These are phyloP conservation scores for Parafenestella ontariensis DNA, from an alignment of 2,329 filamentous ascomycete genomes.

Conservation along the genomic window DNA sequence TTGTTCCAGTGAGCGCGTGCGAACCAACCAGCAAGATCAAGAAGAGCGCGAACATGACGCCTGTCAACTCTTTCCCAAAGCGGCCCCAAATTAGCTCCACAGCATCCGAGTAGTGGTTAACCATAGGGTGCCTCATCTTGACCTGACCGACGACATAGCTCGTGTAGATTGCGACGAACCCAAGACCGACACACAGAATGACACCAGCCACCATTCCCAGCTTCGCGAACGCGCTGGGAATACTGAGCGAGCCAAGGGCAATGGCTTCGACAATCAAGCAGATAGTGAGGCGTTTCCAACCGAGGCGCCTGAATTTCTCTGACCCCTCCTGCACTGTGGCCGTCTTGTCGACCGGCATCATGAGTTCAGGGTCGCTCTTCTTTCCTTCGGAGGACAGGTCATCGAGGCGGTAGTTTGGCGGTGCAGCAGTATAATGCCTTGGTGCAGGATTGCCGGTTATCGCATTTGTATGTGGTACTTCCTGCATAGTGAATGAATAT, in stretches of 20 bases:
- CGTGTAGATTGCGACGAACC: slow-evolving; percentile 67
- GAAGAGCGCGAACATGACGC: slow-evolving; percentile 60
- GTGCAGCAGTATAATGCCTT: slow-evolving; percentile 13
- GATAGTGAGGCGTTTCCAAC: slow-evolving; percentile 60
- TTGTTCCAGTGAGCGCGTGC: slow-evolving; percentile 74
- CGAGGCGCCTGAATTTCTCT: slow-evolving; percentile 51
- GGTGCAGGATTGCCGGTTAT: slow-evolving; percentile 6
- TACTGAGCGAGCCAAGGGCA: slow-evolving; percentile 56
- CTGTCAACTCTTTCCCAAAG: slow-evolving; percentile 58
- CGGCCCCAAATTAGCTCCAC: slow-evolving; percentile 68
- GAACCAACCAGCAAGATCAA: slow-evolving; percentile 70
- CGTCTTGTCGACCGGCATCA: slow-evolving; percentile 38
- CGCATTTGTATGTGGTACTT: slow-evolving; percentile 17
- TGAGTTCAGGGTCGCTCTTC: slow-evolving; percentile 44
- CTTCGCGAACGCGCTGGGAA: slow-evolving; percentile 55
- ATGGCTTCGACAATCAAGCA: slow-evolving; percentile 61
- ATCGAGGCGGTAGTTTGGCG: slow-evolving; percentile 31
- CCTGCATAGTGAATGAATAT: slow-evolving; percentile 25
- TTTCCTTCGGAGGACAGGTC: slow-evolving; percentile 36
- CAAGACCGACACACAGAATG: slow-evolving; percentile 56
- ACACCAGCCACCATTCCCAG: slow-evolving; percentile 57
- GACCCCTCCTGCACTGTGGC: slow-evolving; percentile 46
- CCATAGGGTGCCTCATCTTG: slow-evolving; percentile 64
- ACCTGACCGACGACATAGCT: slow-evolving; percentile 68
- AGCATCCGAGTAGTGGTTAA: slow-evolving; percentile 73